Percentiles rank a stretch among this genome's conserved stretches.
phyloP scores from a whole-genome alignment of 805 yeast genomes.

The Wickerhamomyces tratensis region DNA sequence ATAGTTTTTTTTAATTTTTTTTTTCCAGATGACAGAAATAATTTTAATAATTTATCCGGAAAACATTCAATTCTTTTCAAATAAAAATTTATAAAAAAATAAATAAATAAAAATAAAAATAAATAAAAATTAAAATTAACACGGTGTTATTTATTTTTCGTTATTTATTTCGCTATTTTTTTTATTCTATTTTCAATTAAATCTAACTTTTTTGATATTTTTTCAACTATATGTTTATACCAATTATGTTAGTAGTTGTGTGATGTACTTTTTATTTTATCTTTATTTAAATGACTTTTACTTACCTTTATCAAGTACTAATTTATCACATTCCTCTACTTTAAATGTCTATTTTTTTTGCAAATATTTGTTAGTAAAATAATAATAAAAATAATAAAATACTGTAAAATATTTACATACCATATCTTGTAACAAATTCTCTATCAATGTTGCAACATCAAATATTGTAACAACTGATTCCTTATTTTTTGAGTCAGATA shows the following conservation, averaged over 20 bases:
- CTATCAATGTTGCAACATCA: conserved; percentile 22
- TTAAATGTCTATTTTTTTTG: conserved; percentile 4
- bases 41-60: too few species aligned
- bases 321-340: conserved; percentile 15
- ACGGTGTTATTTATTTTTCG: too few species aligned
- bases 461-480: conserved; percentile 16
- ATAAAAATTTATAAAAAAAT: too few species aligned
- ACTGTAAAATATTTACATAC: conserved; percentile 7
- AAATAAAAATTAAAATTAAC: too few species aligned
- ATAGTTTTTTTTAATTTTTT: too few species aligned
- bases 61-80: too few species aligned
- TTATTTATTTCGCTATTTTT: background rate
- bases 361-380: conserved; percentile 1
- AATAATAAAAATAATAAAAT: too few species aligned
- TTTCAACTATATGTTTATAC: conserved; percentile 15
- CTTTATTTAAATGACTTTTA: background rate
- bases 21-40: too few species aligned
- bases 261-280: too few species aligned
- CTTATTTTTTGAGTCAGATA: background rate
- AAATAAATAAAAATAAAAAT: too few species aligned
- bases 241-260: conserved; percentile 4
- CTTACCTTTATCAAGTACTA: conserved; percentile 10
- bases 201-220: conserved; percentile 13
- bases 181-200: conserved; percentile 11
- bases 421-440: conserved; percentile 13